A percentile compares a stretch with the other conserved stretches of the same genome.
These are phyloP conservation scores for Calendula officinalis DNA, from an alignment of 129 eudicot species.

Conservation along the genomic window DNA sequence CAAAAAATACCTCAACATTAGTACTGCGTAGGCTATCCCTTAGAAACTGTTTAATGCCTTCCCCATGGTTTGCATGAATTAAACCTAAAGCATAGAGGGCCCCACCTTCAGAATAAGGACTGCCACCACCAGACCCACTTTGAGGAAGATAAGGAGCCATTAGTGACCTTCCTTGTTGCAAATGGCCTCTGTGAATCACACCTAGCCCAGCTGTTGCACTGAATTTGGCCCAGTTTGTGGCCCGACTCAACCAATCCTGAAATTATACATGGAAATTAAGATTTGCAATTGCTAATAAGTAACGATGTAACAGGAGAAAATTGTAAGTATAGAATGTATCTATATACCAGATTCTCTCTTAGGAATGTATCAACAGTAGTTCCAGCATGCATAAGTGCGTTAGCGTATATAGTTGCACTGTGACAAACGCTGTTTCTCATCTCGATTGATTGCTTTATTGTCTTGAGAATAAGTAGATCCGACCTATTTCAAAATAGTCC, in stretches of 20 bases:
- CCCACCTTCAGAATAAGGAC: constrained; percentile 99
- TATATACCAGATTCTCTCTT: constrained; percentile 89
- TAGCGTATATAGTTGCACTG: constrained; percentile 95
- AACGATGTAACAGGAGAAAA: not conserved
- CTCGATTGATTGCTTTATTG: constrained; percentile 94
- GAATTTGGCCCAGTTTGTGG: constrained; percentile 98
- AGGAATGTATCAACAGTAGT: constrained; percentile 94
- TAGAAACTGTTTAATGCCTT: constrained; percentile 90
- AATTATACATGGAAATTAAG: constrained; percentile 2
- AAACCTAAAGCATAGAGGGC: constrained; percentile 93
- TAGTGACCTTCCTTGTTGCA: constrained; percentile 95
- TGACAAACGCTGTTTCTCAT: constrained; percentile 99
- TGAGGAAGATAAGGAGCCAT: constrained; percentile 99
- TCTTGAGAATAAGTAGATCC: constrained; percentile 91
- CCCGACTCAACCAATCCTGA: constrained; percentile 98
- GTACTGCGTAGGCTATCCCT: constrained; percentile 88
- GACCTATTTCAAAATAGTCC: constrained; percentile 47
- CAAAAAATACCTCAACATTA: constrained; percentile 69
- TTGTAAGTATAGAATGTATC: not conserved
- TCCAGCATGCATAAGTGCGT: constrained; percentile 99
- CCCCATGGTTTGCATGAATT: constrained; percentile 98
- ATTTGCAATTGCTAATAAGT: not conserved
- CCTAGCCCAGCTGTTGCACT: constrained; percentile 98
- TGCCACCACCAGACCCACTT: constrained; percentile 85
- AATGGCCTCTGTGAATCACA: constrained; percentile 86